Percentiles rank a stretch among this genome's conserved stretches.
Evolutionary conservation across 2,329 filamentous ascomycete genomes (phyloP).

Genomic region (Xylariaceae sp.): DNA sequence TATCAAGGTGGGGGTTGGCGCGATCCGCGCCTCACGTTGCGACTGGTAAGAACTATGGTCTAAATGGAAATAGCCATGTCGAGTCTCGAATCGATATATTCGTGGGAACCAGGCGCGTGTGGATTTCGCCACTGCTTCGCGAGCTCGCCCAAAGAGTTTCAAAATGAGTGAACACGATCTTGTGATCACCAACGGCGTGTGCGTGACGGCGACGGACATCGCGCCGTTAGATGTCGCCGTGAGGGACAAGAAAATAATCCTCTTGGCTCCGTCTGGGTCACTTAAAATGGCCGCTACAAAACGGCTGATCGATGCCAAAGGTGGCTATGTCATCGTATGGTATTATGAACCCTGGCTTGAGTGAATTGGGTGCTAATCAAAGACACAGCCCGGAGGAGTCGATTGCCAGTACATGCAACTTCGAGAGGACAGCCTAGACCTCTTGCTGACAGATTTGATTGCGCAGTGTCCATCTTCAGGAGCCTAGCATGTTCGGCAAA

Average conservation of each 20-base stretch:
- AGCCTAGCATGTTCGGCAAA: slow-evolving; percentile 34
- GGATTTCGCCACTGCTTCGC: too few species aligned
- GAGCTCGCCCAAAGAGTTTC: too few species aligned
- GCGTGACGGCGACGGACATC: slow-evolving; percentile 40
- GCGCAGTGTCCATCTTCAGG: slow-evolving; percentile 38
- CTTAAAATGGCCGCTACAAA: slow-evolving; percentile 28
- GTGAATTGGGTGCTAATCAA: not conserved
- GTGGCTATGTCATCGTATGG: slow-evolving; percentile 41
- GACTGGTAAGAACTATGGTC: too few species aligned
- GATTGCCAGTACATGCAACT: slow-evolving; percentile 24
- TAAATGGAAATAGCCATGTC: too few species aligned
- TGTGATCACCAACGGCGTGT: slow-evolving; percentile 40
- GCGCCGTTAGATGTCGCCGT: slow-evolving; percentile 40
- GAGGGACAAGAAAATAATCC: slow-evolving; percentile 39
- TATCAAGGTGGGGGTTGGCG: too few species aligned
- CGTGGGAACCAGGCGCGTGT: too few species aligned
- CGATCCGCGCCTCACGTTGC: too few species aligned
- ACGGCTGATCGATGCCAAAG: slow-evolving; percentile 39
- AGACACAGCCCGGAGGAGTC: slow-evolving; percentile 34
- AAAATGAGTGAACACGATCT: slow-evolving; percentile 33
- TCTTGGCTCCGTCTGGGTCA: slow-evolving; percentile 37
- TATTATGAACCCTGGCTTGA: not conserved
- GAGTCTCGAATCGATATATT: too few species aligned
- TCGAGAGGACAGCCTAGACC: not conserved
- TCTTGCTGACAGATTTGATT: too few species aligned